Conservation (phyloP, 2,329 filamentous ascomycete species). For the Ophiostoma fasciatum region DNA sequence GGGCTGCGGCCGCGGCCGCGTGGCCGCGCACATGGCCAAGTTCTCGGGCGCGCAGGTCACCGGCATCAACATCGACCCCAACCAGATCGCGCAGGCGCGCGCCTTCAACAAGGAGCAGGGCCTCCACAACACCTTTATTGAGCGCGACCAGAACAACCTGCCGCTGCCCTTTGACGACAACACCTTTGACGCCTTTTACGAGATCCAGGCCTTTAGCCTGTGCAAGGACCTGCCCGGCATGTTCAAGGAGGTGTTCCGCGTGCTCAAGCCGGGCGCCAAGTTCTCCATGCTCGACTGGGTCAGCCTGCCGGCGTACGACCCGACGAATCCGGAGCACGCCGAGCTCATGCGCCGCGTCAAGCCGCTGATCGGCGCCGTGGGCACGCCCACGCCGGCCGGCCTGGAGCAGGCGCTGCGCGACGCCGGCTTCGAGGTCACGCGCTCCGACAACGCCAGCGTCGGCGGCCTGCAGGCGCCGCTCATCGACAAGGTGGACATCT, state of each 20-base stretch:
- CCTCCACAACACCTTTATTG: conserved; percentile 31
- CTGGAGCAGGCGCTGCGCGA: conserved; percentile 29
- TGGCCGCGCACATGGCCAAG: conserved; percentile 37
- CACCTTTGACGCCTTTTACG: conserved; percentile 38
- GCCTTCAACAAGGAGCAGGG: conserved; percentile 28
- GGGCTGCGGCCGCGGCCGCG: conserved; percentile 36
- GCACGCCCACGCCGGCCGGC: conserved; percentile 33
- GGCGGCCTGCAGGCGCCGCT: conserved; percentile 35
- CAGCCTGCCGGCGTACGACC: conserved; percentile 33
- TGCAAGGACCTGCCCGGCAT: conserved; percentile 32
- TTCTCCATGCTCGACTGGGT: conserved; percentile 39
- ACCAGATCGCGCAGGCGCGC: conserved; percentile 32
- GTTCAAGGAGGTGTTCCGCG: conserved; percentile 32
- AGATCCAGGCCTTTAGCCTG: conserved; percentile 41
- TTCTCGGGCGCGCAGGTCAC: conserved; percentile 31
- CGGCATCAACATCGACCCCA: conserved; percentile 38
- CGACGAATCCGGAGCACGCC: conserved; percentile 28
- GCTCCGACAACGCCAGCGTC: conserved; percentile 36
- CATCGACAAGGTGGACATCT: conserved; percentile 38
- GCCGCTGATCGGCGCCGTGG: conserved; percentile 38
- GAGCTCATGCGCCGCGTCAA: conserved; percentile 39
- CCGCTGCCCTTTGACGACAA: conserved; percentile 34
- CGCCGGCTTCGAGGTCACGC: conserved; percentile 31
- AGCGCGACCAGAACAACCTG: conserved; percentile 35
- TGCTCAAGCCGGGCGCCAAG: conserved; percentile 34